Conservation (phyloP, 2,329 filamentous ascomycete genomes). For the Aspergillus sergii region DNA sequence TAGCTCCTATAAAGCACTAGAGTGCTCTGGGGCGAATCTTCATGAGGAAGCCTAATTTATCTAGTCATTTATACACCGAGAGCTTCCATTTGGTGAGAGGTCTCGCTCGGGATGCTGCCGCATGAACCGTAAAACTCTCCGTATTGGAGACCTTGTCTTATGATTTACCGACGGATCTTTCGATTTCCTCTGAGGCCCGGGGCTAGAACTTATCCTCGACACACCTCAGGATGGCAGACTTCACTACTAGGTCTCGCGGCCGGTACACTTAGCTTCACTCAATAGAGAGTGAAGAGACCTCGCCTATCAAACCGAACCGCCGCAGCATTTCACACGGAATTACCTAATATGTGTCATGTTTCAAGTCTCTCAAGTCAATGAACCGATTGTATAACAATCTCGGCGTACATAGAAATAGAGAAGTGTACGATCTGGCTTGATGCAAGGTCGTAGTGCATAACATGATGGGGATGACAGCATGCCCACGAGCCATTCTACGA, state of each 20-base stretch:
- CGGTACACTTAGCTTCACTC: neutral
- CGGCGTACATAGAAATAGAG: neutral
- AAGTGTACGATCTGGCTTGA: neutral
- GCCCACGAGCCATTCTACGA: neutral
- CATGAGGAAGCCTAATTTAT: neutral
- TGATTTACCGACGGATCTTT: neutral
- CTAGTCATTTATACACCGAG: neutral
- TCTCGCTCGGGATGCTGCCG: neutral
- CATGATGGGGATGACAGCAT: neutral
- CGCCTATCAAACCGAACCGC: neutral
- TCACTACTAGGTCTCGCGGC: neutral
- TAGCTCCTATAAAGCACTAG: neutral
- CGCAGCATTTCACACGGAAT: neutral
- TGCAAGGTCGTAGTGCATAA: neutral
- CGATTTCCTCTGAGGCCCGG: neutral
- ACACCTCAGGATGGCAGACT: neutral
- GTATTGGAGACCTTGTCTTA: neutral
- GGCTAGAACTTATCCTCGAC: neutral
- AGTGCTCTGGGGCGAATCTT: neutral
- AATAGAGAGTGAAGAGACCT: neutral
- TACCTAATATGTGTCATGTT: neutral
- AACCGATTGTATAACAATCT: neutral
- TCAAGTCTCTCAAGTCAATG: neutral
- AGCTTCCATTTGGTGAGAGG: neutral
- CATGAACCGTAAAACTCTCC: neutral